phyloP scores from a whole-genome alignment of 345 rosid genomes.

The Eucalyptus coolabah region DNA sequence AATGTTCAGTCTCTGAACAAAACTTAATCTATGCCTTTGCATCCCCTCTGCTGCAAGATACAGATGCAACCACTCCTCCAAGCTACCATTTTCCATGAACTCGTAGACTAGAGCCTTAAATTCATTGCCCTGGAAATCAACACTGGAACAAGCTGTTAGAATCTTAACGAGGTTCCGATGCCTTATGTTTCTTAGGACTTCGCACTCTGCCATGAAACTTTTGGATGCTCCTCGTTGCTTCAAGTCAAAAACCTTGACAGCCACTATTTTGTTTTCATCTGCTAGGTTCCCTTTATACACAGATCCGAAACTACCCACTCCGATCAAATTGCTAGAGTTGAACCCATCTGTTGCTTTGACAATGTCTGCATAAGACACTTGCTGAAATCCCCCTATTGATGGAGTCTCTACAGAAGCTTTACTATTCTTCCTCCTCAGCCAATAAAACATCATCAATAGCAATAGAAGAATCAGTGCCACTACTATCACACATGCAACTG shows the following conservation, averaged over 20 bases:
- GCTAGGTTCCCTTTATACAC: background rate
- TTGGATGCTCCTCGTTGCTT: background rate
- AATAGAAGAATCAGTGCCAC: too few species aligned
- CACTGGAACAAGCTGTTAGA: background rate
- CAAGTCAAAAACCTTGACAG: background rate
- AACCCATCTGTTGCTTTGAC: too few species aligned
- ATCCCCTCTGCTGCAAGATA: background rate
- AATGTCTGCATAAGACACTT: too few species aligned
- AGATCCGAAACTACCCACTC: too few species aligned
- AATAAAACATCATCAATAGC: too few species aligned
- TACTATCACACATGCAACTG: too few species aligned
- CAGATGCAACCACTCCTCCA: slow-evolving; percentile 7
- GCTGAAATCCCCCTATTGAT: too few species aligned
- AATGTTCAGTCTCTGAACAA: background rate
- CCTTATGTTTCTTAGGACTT: background rate
- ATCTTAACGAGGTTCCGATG: background rate
- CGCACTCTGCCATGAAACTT: slow-evolving; percentile 5
- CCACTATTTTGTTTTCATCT: background rate
- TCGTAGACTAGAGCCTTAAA: slow-evolving; percentile 5
- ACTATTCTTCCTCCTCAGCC: too few species aligned
- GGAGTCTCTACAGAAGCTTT: too few species aligned
- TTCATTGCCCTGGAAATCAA: background rate
- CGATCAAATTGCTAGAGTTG: too few species aligned
- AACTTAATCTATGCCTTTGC: background rate
- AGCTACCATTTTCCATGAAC: slow-evolving; percentile 5